Evolutionary conservation across 2,329 filamentous ascomycete genomes (phyloP).

Genomic region (Celoporthe dispersa): DNA sequence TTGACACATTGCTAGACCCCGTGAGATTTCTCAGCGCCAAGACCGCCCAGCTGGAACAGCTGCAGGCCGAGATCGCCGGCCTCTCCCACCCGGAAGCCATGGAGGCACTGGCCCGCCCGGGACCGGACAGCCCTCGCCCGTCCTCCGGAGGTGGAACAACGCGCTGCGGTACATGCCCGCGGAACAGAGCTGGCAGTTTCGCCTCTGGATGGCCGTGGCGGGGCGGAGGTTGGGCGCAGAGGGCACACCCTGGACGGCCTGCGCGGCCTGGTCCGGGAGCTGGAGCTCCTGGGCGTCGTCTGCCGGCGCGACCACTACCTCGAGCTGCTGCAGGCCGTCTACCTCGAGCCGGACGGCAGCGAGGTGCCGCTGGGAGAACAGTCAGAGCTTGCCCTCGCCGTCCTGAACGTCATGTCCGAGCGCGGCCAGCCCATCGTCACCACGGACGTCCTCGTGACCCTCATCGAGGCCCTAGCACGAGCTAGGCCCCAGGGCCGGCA

Average conservation of each 20-base stretch:
- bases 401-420: slow-evolving; percentile 51
- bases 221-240: slow-evolving; percentile 31
- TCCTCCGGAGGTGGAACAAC: slow-evolving; percentile 30
- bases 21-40: slow-evolving; percentile 15
- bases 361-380: slow-evolving; percentile 37
- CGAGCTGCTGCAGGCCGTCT: slow-evolving; percentile 45
- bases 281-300: slow-evolving; percentile 44
- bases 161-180: slow-evolving; percentile 38
- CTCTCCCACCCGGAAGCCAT: slow-evolving; percentile 15
- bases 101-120: slow-evolving; percentile 16
- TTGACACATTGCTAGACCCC: slow-evolving; percentile 29
- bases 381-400: slow-evolving; percentile 46
- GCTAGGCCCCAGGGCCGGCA: slow-evolving; percentile 39
- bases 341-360: slow-evolving; percentile 32
- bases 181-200: slow-evolving; percentile 41
- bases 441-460: slow-evolving; percentile 52
- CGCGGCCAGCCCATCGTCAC: slow-evolving; percentile 49
- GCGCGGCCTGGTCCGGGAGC: slow-evolving; percentile 41
- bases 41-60: slow-evolving; percentile 22
- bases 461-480: slow-evolving; percentile 49
- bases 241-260: slow-evolving; percentile 31
- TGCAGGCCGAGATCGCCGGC: slow-evolving; percentile 18
- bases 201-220: slow-evolving; percentile 38
- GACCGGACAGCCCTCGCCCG: slow-evolving; percentile 18
- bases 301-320: slow-evolving; percentile 43